Evolutionary conservation across 1,284 basidiomycete species (phyloP).

Genomic region (Coniferiporia weirii): DNA sequence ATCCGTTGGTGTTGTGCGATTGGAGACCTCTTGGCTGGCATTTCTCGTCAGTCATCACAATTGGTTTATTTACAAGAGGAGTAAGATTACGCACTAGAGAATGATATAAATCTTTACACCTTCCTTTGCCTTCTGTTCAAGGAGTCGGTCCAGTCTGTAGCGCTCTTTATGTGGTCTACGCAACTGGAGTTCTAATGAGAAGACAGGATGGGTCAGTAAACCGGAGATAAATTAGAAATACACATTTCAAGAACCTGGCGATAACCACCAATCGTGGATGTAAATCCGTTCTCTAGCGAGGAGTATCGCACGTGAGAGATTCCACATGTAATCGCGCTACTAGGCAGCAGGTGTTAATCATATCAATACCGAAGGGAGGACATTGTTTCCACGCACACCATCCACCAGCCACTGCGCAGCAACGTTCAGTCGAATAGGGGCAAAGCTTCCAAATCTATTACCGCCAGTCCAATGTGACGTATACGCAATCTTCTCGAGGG

Average conservation of each 20-base stretch:
- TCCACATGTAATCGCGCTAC: constrained; percentile 96
- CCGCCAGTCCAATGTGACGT: constrained; percentile 76
- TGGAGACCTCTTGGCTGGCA: constrained; percentile 92
- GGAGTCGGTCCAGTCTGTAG: constrained; percentile 84
- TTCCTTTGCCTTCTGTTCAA: constrained; percentile 91
- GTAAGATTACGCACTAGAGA: constrained; percentile 65
- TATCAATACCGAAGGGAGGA: background rate
- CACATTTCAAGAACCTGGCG: constrained; percentile 57
- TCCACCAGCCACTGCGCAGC: constrained; percentile 99
- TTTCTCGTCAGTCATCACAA: background rate
- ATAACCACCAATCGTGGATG: constrained; percentile 96
- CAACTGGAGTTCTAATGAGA: constrained; percentile 69
- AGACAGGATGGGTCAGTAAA: constrained; percentile 12
- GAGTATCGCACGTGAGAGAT: constrained; percentile 88
- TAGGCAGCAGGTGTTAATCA: constrained; percentile 10
- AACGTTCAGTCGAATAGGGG: constrained; percentile 90
- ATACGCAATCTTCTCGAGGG: constrained; percentile 78
- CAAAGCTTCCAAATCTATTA: constrained; percentile 92
- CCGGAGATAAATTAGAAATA: constrained; percentile 1
- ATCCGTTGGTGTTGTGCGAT: constrained; percentile 88
- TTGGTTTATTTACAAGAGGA: background rate
- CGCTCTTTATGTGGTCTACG: constrained; percentile 80
- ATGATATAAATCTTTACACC: constrained; percentile 98
- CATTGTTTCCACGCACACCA: constrained; percentile 53
- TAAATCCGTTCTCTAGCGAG: constrained; percentile 88